Evolutionary conservation across 805 yeast species (phyloP), one percentile per base, ranked within the genome.

Genomic region (Hanseniaspora singularis): DNA sequence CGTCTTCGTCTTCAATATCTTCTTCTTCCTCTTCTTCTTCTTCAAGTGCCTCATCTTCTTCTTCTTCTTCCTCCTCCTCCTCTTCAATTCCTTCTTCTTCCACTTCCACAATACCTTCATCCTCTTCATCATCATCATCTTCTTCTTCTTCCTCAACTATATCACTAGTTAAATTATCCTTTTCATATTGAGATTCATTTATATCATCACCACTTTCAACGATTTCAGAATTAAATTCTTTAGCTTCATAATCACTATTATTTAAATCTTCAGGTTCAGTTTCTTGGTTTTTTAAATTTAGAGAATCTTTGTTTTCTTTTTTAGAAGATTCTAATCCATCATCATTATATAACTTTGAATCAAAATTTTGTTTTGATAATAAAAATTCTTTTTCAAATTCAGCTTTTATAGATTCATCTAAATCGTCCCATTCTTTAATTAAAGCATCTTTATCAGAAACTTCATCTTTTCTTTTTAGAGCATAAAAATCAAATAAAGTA

Each of bases 171-270:
- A 41, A 52, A 40, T 24, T 53, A 34, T 40, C 50, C 43, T 54
- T 19, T 49, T 39, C 20, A 28, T 32, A 31, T 43, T 53, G 7
- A 47, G 53, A 14, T n/a, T 49, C 52, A 9, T 52, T 51, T 18
- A 54, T 62, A 20, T 57, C 47, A 39, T 55, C 63, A 49, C 62
- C 64, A 8, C 42, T 49, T 15, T 40, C 43, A 10, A 49, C 68
- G 36, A 52, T 58, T n/a, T 57, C 61, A 33, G 58, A 60, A 15
- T 61, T 64, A 16, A 47, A 53, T 23, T 54, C 54, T 9, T 55
- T 63, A 33, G 58, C 48, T 12, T 40, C 51, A 20, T 40, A 33
- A 6, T 34, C 51, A 5, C 7, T 8, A 18, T 32, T 20, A 18
- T 16, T 12, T 15, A 8, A 15, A 15, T 32, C 15, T 18, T 32